A percentile compares a stretch with the other conserved stretches of the same genome.
Conservation (phyloP, 257 asterid genomes). For the Apocynum venetum region DNA sequence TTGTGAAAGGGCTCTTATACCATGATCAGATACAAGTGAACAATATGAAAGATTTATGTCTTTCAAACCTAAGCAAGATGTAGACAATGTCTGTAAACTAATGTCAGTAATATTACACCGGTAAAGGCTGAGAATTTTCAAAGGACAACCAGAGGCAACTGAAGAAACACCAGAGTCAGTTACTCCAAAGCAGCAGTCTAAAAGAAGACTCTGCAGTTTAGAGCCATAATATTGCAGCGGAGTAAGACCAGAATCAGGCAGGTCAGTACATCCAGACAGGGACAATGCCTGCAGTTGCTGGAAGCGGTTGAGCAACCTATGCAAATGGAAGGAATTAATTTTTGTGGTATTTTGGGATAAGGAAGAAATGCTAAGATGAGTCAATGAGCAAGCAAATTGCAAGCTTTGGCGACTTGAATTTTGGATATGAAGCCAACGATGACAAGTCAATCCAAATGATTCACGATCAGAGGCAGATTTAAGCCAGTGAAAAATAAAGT, state of each 20-base stretch:
- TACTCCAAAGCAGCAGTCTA: conserved; percentile 60
- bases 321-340: conserved; percentile 39
- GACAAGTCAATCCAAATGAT: conserved; percentile 69
- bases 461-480: conserved; percentile 48
- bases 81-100: conserved; percentile 48
- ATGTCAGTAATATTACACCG: conserved; percentile 58
- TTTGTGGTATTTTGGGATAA: conserved; percentile 32
- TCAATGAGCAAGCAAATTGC: conserved; percentile 55
- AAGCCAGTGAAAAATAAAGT: conserved; percentile 48
- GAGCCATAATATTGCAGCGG: conserved; percentile 37
- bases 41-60: conserved; percentile 62
- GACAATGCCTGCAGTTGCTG: conserved; percentile 46
- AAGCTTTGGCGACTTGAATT: conserved; percentile 54
- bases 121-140: conserved; percentile 12
- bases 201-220: conserved; percentile 36
- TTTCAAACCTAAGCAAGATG: conserved; percentile 38
- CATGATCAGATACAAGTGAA: conserved; percentile 48
- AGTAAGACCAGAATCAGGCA: conserved; percentile 54
- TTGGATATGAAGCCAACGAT: conserved; percentile 60
- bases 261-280: conserved; percentile 62
- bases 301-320: conserved; percentile 47
- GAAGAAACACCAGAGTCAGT: conserved; percentile 47
- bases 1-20: conserved; percentile 38
- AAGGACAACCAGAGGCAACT: conserved; percentile 53
- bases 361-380: conserved; percentile 28